Percentiles rank a stretch among this genome's conserved stretches.
phyloP scores from a whole-genome alignment of 768 basidiomycete species.

The Podaxis mareebaensis region DNA sequence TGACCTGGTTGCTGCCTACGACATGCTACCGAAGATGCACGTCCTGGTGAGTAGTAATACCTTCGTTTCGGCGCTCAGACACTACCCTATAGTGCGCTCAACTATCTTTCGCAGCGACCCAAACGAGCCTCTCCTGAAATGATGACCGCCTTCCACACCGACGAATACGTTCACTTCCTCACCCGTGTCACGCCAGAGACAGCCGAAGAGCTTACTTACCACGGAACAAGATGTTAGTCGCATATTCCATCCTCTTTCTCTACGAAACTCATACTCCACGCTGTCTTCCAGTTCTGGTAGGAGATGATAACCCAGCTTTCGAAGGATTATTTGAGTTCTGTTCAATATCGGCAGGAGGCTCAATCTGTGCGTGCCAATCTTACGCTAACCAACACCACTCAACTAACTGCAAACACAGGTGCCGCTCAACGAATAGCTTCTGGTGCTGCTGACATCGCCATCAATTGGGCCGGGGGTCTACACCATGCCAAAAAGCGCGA shows the following conservation, averaged over 20 bases:
- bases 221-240: slow-evolving; percentile 78
- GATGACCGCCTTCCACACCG: slow-evolving; percentile 96
- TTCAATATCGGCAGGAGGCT: slow-evolving; percentile 94
- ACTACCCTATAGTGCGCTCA: background rate
- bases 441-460: slow-evolving; percentile 87
- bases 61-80: background rate
- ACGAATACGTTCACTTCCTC: slow-evolving; percentile 96
- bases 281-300: slow-evolving; percentile 59
- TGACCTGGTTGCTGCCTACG: slow-evolving; percentile 87
- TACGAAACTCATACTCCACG: background rate
- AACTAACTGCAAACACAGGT: slow-evolving; percentile 40
- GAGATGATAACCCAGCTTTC: slow-evolving; percentile 96
- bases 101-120: slow-evolving; percentile 53
- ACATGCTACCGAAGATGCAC: slow-evolving; percentile 94
- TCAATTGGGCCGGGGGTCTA: slow-evolving; percentile 98
- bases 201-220: slow-evolving; percentile 78
- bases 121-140: slow-evolving; percentile 67
- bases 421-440: slow-evolving; percentile 79
- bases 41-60: slow-evolving; percentile 61
- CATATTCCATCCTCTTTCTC: background rate
- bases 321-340: slow-evolving; percentile 98
- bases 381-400: background rate
- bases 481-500: slow-evolving; percentile 99
- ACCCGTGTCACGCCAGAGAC: slow-evolving; percentile 90
- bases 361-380: slow-evolving; percentile 62